Evolutionary conservation across 257 asterid species (phyloP).

Genomic region (Vinca minor): DNA sequence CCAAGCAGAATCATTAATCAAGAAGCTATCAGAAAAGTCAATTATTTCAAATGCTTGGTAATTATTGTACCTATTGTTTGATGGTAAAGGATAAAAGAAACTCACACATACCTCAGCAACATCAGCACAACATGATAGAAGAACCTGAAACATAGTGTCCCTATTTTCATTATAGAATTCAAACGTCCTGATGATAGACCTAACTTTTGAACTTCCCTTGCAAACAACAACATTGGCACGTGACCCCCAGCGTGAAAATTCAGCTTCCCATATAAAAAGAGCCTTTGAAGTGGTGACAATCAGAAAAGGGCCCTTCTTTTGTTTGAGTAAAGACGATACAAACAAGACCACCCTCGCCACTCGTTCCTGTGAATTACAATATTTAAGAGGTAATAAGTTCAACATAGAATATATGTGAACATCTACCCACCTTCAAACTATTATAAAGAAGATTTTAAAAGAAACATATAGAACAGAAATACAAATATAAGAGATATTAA

Average conservation of each 20-base stretch:
- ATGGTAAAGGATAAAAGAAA: conserved; percentile 1
- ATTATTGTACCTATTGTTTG: neutral
- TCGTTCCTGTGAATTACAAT: conserved; percentile 22
- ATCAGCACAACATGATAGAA: conserved; percentile 18
- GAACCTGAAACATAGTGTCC: conserved; percentile 29
- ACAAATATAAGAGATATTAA: neutral
- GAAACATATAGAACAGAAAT: neutral
- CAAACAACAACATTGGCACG: conserved; percentile 18
- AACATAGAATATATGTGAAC: neutral
- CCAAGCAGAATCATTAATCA: conserved; percentile 2
- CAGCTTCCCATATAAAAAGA: conserved; percentile 30
- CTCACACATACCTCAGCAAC: conserved; percentile 23
- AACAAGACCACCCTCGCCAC: conserved; percentile 19
- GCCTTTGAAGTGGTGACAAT: conserved; percentile 19
- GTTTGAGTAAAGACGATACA: conserved; percentile 18
- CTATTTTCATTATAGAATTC: conserved; percentile 24
- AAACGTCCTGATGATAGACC: conserved; percentile 17
- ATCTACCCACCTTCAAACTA: neutral
- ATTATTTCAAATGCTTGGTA: neutral
- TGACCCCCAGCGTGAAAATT: conserved; percentile 18
- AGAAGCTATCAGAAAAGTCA: neutral
- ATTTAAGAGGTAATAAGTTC: neutral
- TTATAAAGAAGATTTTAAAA: neutral
- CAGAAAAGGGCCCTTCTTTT: conserved; percentile 18
- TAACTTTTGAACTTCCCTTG: conserved; percentile 20